phyloP scores from a whole-genome alignment of 139 green algal genomes.

The Asterochloris erici region DNA sequence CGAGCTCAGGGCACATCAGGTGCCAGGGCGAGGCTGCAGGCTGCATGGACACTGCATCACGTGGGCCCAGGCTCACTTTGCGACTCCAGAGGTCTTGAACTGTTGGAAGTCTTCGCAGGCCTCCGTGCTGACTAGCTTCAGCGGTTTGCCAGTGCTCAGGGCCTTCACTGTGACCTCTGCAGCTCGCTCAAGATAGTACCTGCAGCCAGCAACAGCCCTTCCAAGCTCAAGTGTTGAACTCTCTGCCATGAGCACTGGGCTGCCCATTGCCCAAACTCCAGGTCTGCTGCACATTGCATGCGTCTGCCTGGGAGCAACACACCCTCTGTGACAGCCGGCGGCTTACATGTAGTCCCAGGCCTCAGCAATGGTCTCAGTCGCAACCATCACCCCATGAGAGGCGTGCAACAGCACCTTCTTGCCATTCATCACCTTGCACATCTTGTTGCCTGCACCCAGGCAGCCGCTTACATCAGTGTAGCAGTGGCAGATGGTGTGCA shows the following conservation, averaged over 20 bases:
- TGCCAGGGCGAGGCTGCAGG: not conserved
- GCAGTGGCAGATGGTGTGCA: too few species aligned
- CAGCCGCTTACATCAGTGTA: not conserved
- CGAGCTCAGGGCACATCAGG: not conserved
- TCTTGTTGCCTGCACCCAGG: not conserved
- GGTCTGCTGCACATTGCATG: too few species aligned
- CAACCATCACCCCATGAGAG: constrained; percentile 11
- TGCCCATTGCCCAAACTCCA: too few species aligned
- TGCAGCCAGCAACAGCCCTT: constrained; percentile 1
- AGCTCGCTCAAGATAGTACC: constrained; percentile 42
- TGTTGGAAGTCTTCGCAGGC: not conserved
- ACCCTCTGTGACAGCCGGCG: too few species aligned
- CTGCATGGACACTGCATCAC: not conserved
- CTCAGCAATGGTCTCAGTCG: constrained; percentile 7
- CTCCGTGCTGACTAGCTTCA: constrained; percentile 25
- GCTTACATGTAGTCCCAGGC: constrained; percentile 10
- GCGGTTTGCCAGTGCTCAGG: constrained; percentile 24
- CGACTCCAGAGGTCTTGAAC: constrained; percentile 8
- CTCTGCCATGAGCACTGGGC: too few species aligned
- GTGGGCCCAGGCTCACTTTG: not conserved
- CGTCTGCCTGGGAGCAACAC: too few species aligned
- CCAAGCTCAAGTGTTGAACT: too few species aligned
- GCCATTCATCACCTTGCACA: not conserved
- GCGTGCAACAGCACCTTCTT: not conserved
- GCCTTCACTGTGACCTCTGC: constrained; percentile 30